Base-by-base conservation (phyloP, 2,329 filamentous ascomycete genomes). In the Penicillium oxalicum region DNA sequence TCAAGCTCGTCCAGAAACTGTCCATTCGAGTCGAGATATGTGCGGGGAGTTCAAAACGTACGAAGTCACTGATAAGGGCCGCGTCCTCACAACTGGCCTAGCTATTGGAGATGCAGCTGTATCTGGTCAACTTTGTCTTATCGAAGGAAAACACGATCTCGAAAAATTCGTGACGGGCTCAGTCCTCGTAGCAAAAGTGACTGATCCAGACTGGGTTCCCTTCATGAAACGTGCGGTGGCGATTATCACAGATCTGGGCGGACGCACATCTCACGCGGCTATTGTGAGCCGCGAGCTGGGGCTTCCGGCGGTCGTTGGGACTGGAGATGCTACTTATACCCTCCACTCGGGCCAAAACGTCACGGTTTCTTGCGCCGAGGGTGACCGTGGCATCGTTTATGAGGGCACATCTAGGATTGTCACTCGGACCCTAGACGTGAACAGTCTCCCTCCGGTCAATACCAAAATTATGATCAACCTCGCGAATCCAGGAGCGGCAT, bases 271-370 rank as follows among this genome's bases (percentile, higher is more conserved):
- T 4, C 69, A 71, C 48, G 69, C 68, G 11, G 68, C 69, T n/a
- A 70, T 71, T 36, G 66, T 71, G 42, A 72, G 69, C 54, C 67
- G 68, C 4, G 68, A 71, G 39, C 56, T 71, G 1, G 66, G 69
- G 4, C 53, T 71, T 4, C 68, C 69, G 4, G 69, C 67, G 1
- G 57, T 71, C 4, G 68, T 72, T 1, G 69, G 69, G 13, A 67
- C 66, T 2, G 56, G 58, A 2, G 61, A 66, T 52, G 64, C 67
- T 5, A 69, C 69, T 1, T 70, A 67, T 43, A 35, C 69, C 13
- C 58, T 71, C 4, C 66, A 70, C 50, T 65, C 56, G 3, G 65
- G 62, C 29, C 67, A 70, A 37, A 64, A 70, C 27, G 60, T 71
- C 18, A 70, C 69, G 5, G 67, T 68, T 9, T 70, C 67, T 1